phyloP scores from a whole-genome alignment of 768 basidiomycete genomes.

The Leucogyrophana mollusca region DNA sequence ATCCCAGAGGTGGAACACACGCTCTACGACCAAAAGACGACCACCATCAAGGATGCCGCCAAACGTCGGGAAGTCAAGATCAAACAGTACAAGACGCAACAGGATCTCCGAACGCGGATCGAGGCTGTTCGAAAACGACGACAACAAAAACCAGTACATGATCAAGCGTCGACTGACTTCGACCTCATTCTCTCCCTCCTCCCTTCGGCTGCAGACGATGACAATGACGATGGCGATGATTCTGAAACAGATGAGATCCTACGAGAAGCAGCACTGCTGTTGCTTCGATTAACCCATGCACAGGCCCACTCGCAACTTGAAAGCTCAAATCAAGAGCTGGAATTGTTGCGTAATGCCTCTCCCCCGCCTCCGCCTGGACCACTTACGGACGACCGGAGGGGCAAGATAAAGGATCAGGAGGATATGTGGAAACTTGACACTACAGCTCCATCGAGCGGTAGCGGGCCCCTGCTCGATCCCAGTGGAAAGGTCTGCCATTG shows the following conservation, averaged over 20 bases:
- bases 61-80: slow-evolving; percentile 87
- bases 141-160: slow-evolving; percentile 35
- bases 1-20: slow-evolving; percentile 58
- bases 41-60: slow-evolving; percentile 58
- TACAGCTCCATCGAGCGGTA: slow-evolving; percentile 41
- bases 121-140: slow-evolving; percentile 59
- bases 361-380: slow-evolving; percentile 31
- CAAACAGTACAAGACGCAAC: slow-evolving; percentile 84
- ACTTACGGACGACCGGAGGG: slow-evolving; percentile 36
- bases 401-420: slow-evolving; percentile 43
- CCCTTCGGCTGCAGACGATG: slow-evolving; percentile 28
- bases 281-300: slow-evolving; percentile 71
- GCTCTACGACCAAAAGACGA: slow-evolving; percentile 49
- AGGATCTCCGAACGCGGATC: slow-evolving; percentile 68
- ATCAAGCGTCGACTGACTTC: slow-evolving; percentile 46
- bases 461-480: slow-evolving; percentile 69
- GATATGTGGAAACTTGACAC: slow-evolving; percentile 76
- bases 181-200: slow-evolving; percentile 67
- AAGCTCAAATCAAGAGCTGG: slow-evolving; percentile 68
- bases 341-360: slow-evolving; percentile 61
- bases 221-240: slow-evolving; percentile 48
- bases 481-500: slow-evolving; percentile 86
- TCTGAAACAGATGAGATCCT: slow-evolving; percentile 62
- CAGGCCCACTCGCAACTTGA: slow-evolving; percentile 68
- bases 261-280: slow-evolving; percentile 65